Evolutionary conservation across 768 basidiomycete species (phyloP), one percentile per base, ranked within the genome.

Genomic region (Suillus discolor): DNA sequence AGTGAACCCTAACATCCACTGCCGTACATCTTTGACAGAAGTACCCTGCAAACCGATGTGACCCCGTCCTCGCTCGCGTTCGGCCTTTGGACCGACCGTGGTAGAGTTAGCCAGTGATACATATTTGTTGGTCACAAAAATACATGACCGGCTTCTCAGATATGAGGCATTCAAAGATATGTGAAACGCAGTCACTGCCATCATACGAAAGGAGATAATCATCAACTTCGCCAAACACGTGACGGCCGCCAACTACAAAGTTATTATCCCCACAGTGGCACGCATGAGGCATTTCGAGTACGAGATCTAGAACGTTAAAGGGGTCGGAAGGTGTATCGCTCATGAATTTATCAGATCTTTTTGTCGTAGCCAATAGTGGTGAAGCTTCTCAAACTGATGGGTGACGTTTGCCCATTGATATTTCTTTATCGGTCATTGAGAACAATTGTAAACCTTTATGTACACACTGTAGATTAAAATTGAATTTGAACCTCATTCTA

Each of bases 351-450:
- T 41, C 25, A 20, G 20, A 41, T 60, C 59, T 59, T 25, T 23
- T 6, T 25, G 34, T 54, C 23, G 49, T 7, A n/a, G 13, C 6
- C 11, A 55, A 23, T 39, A 9, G 39, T 18, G 6, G 6, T 25
- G 39, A 31, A 15, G 41, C 42, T 60, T 60, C 59, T 42, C 39
- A 39, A 41, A 59, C 23, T 28, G 18, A 42, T 60, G n/a, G n/a
- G n/a, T n/a, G 41, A 60, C 59, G 59, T 60, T 60, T 60, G 59
- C 18, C 18, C 41, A 60, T 60, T 60, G 59, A 60, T 60, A 42
- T 60, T 60, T 20, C 59, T 44, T 60, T 20, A 60, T 60, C 18
- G 3, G 59, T 60, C 28, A 2, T 42, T 42, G 59, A 9, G 42
- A 59, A 60, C 41, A 60, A 60, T 60, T 60, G 59, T 12, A 4